phyloP scores from a whole-genome alignment of 306 rosid genomes.

The Medicago ruthenica region DNA sequence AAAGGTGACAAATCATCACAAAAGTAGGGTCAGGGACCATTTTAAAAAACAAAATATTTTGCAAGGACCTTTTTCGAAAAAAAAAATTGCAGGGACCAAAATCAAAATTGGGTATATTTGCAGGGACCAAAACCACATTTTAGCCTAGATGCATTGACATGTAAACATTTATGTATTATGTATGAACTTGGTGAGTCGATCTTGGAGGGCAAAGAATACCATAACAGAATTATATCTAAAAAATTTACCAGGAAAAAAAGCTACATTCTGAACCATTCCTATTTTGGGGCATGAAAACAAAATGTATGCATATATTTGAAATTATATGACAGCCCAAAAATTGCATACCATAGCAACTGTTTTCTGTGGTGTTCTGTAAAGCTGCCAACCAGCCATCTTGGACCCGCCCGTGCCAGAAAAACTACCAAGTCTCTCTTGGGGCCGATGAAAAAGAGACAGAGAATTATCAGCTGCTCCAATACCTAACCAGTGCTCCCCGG shows the following conservation, averaged over 20 bases:
- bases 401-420: constrained; percentile 77
- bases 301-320: constrained; percentile 1
- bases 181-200: constrained; percentile 18
- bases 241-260: constrained; percentile 8
- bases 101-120: too few relatives aligned
- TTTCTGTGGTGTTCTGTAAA: constrained; percentile 94
- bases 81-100: too few relatives aligned
- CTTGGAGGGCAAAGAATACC: constrained; percentile 23
- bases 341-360: constrained; percentile 82
- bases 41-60: too few relatives aligned
- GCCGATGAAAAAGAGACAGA: constrained; percentile 94
- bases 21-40: too few relatives aligned
- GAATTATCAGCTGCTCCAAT: constrained; percentile 99
- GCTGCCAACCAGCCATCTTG: constrained; percentile 95
- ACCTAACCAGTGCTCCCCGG: constrained; percentile 99
- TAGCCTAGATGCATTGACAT: constrained; percentile 14
- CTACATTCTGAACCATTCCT: constrained; percentile 15
- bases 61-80: too few relatives aligned
- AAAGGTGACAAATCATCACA: too few relatives aligned
- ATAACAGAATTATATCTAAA: not conserved
- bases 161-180: constrained; percentile 15
- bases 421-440: constrained; percentile 96
- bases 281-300: constrained; percentile 20
- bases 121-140: too few relatives aligned
- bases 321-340: constrained; percentile 21